Base-by-base conservation (phyloP, 202 grass and related monocot genomes). In the Brachypodium distachyon region DNA sequence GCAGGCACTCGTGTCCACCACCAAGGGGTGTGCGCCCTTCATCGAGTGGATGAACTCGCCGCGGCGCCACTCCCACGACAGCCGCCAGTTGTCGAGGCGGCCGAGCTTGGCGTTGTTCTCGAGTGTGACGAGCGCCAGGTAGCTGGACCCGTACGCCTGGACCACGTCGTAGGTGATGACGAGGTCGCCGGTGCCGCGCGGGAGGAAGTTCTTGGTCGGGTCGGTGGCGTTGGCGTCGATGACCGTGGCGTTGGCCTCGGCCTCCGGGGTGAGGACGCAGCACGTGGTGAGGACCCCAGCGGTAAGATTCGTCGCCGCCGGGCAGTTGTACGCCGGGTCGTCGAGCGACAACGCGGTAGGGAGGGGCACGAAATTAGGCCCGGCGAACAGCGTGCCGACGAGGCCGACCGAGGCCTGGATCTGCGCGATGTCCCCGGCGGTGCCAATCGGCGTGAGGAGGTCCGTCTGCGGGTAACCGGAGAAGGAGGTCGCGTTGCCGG, bases 91-190 rank as follows among this genome's bases (percentile, higher is more conserved):
- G 81, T 99, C 96, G 61, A 99, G 92, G 77, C 91, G 91, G 44
- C 89, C 96, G 29, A 99, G 96, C 34, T 82, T 80, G 11, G 87
- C 91, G 16, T 87, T 87, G 87, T 99, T 99, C 29, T 95, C 96
- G 32, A 99, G 78, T 32, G 96, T 92, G 44, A 99, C 87, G 12
- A 95, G 88, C 38, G 96, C 89, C 27, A 99, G 92, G 87, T 99
- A 99, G 85, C 74, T 95, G 4, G 89, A 73, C 0, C 73, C 9
- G 74, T 87, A 85, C 0, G 91, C 85, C 81, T 99, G 89, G 65
- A 87, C 19, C 29, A 99, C 82, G 28, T 99, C 96, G 72, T 95
- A 99, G 27, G 85, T 77, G 85, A 99, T 99, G 70, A 85, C 85
- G 43, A 99, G 89, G 60, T 99, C 96, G 9, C 96, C 96, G 60